Conservation (phyloP, 768 basidiomycete species). For the Calocera viscosa region DNA sequence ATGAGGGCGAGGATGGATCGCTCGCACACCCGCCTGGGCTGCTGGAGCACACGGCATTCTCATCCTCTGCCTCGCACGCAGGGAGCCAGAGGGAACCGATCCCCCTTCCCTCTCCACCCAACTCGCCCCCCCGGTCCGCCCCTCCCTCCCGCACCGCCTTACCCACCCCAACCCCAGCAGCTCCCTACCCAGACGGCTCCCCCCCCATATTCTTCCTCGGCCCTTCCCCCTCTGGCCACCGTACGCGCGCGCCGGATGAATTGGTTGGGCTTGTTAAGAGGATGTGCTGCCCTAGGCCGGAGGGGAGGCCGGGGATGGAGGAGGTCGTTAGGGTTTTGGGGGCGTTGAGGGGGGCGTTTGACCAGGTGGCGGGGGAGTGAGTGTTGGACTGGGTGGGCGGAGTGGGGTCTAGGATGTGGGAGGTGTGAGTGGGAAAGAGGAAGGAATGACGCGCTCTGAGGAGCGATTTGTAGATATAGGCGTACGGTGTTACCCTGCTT, state of each 20-base stretch:
- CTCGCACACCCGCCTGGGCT: neutral
- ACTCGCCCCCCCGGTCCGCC: neutral
- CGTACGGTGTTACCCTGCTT: too few species aligned
- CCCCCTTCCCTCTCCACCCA: neutral
- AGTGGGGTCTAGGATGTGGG: too few species aligned
- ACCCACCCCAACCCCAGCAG: neutral
- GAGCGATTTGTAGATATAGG: too few species aligned
- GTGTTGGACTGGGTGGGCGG: too few species aligned
- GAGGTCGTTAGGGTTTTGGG: neutral
- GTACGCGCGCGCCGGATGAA: neutral
- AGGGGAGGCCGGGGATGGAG: neutral
- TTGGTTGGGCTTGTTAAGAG: neutral
- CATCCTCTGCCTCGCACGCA: neutral
- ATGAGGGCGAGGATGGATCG: neutral
- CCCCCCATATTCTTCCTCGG: neutral
- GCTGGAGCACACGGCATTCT: neutral
- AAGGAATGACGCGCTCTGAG: too few species aligned
- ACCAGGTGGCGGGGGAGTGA: too few species aligned
- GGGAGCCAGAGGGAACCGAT: neutral
- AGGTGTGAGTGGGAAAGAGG: too few species aligned
- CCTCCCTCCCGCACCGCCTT: neutral
- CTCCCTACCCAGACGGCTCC: neutral
- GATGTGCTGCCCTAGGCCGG: neutral
- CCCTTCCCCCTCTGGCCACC: neutral
- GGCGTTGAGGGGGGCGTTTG: neutral